A percentile compares a stretch with the other conserved stretches of the same genome.
These are phyloP conservation scores for Buddleja alternifolia DNA, from an alignment of 257 asterid species.

Conservation along the genomic window DNA sequence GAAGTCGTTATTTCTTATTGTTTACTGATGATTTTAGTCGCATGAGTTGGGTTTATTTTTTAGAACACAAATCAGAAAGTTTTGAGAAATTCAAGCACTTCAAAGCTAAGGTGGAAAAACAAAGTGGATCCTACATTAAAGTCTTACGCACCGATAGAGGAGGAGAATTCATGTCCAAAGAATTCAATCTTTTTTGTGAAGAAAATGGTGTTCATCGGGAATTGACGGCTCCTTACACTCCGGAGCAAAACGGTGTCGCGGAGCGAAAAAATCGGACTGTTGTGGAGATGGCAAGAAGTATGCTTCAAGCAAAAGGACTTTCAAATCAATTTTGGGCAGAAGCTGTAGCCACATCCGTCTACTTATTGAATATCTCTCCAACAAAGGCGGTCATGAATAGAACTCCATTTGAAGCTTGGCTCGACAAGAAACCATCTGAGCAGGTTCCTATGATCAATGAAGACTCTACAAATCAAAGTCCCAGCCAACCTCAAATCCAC, in stretches of 20 bases:
- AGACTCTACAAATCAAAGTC: no score
- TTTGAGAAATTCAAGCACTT: constrained; percentile 22
- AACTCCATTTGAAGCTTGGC: constrained; percentile 25
- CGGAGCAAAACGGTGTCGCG: constrained; percentile 30
- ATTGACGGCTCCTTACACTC: constrained; percentile 15
- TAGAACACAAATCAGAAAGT: background rate
- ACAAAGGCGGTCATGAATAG: background rate
- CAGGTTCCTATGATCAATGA: no score
- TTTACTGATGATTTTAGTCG: background rate
- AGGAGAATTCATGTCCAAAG: constrained; percentile 26
- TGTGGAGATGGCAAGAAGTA: constrained; percentile 29
- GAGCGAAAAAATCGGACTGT: constrained; percentile 29
- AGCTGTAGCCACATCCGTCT: background rate
- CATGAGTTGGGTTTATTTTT: background rate
- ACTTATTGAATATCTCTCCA: constrained; percentile 17
- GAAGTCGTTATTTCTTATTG: background rate
- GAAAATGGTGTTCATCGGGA: constrained; percentile 24
- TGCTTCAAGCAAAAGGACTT: no score
- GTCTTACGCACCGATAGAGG: no score
- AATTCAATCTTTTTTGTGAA: constrained; percentile 21
- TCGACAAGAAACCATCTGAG: background rate
- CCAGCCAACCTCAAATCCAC: no score
- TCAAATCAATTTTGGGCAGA: constrained; percentile 32
- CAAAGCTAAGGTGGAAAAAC: constrained; percentile 24
- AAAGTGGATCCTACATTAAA: constrained; percentile 13